Base-by-base conservation (phyloP, 257 asterid species). In the Solanum appendiculatum region DNA sequence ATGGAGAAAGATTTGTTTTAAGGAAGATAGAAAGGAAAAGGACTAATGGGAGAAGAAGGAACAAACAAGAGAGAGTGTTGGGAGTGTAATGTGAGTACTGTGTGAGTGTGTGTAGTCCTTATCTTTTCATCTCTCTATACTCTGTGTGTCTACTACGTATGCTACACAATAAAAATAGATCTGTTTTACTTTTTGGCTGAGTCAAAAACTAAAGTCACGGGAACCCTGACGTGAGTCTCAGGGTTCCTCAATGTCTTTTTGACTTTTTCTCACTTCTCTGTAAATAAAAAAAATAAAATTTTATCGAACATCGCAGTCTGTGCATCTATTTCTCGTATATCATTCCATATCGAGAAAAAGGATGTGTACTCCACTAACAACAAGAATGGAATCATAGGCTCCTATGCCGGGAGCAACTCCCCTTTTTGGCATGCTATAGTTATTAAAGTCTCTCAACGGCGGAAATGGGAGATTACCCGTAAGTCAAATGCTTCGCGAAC, bases 101-200 rank as follows among this genome's bases (percentile, higher is more conserved):
- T 82, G 60, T 48, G 84, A 25, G n/a, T 81, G 44, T 87, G 86
- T 66, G 89, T 66, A n/a, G 48, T 58, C 89, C 75, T 33, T 82
- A 27, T 69, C 58, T 68, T 86, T 63, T 72, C 34, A 25, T 82
- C 72, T 60, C 44, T 88, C 56, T 68, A 74, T 2, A 60, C 29
- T 84, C 82, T 5, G 14, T 75, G 16, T 4, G 80, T 42, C 9
- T 54, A 84, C 81, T 29, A 54, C 74, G 34, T 77, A 64, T 31
- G 42, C 74, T 88, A 48, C 42, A 46, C 36, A 25, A 42, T n/a
- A 14, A 5, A 29, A 64, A 64, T 29, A 81, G 21, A 81, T 31
- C 85, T 46, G 85, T 81, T 81, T 29, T 81, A 48, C 85, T 48
- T 81, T 78, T 48, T 75, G 40, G 44, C 13, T 10, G 68, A 81